These are phyloP conservation scores for Kuraishia capsulata DNA, from an alignment of 805 yeast genomes.

Conservation along the genomic window DNA sequence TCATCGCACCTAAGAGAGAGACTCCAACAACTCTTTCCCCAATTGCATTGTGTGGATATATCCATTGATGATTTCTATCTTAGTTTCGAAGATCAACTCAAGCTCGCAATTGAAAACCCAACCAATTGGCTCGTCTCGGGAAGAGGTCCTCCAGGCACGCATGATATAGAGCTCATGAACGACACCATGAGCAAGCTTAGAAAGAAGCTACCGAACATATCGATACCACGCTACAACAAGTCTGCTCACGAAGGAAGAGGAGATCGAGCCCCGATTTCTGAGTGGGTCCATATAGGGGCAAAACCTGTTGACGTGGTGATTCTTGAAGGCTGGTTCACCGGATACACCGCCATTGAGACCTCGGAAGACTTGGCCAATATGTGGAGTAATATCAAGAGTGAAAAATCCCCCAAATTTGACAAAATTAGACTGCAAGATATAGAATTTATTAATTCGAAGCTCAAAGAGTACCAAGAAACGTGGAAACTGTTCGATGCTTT, in stretches of 20 bases:
- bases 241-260: slow-evolving; percentile 66
- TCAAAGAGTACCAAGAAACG: slow-evolving; percentile 38
- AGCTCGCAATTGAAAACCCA: slow-evolving; percentile 27
- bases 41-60: slow-evolving; percentile 32
- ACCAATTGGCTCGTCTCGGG: slow-evolving; percentile 54
- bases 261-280: slow-evolving; percentile 42
- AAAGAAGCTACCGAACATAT: slow-evolving; percentile 11
- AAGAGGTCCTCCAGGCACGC: slow-evolving; percentile 92
- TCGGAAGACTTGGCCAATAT: slow-evolving; percentile 16
- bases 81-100: slow-evolving; percentile 50
- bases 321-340: slow-evolving; percentile 94
- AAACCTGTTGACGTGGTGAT: slow-evolving; percentile 53
- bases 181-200: slow-evolving; percentile 23
- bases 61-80: slow-evolving; percentile 87
- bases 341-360: slow-evolving; percentile 42
- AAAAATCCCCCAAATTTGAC: slow-evolving; percentile 11
- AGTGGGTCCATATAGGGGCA: slow-evolving; percentile 25
- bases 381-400: slow-evolving; percentile 16
- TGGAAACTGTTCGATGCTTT: slow-evolving; percentile 57
- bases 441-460: slow-evolving; percentile 38
- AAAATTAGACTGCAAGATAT: slow-evolving; percentile 11
- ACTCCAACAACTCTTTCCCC: slow-evolving; percentile 25
- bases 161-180: slow-evolving; percentile 48
- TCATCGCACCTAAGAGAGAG: slow-evolving; percentile 29
- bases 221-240: slow-evolving; percentile 72